A percentile compares a stretch with the other conserved stretches of the same genome.
phyloP scores from a whole-genome alignment of 2,329 filamentous ascomycete species.

The Metarhizium humberi region DNA sequence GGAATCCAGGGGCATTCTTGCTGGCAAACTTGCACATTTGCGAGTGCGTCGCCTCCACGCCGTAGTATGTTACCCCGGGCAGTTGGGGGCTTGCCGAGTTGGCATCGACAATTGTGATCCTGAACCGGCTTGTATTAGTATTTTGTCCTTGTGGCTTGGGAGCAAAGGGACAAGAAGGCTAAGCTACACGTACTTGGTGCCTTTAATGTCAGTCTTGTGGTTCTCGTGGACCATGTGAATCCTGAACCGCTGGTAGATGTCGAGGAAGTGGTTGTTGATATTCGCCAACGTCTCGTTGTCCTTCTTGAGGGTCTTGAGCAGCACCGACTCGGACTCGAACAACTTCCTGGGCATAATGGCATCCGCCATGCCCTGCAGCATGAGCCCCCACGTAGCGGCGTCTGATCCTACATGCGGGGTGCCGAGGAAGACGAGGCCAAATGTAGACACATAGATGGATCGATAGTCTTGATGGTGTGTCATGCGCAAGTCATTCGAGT shows the following conservation, averaged over 20 bases:
- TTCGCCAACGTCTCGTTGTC: slow-evolving; percentile 67
- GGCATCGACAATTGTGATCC: slow-evolving; percentile 57
- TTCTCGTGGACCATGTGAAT: slow-evolving; percentile 73
- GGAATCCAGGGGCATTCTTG: slow-evolving; percentile 55
- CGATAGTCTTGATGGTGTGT: slow-evolving; percentile 54
- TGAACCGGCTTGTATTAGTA: slow-evolving; percentile 8
- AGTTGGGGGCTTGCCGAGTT: slow-evolving; percentile 60
- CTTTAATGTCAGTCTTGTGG: slow-evolving; percentile 59
- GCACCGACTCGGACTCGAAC: slow-evolving; percentile 56
- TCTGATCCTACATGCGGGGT: slow-evolving; percentile 67
- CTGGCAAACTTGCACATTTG: slow-evolving; percentile 65
- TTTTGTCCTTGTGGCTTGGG: background rate
- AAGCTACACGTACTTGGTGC: slow-evolving; percentile 36
- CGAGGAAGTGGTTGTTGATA: slow-evolving; percentile 64
- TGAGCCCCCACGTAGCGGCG: slow-evolving; percentile 56
- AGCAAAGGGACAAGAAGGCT: background rate
- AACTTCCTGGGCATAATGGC: slow-evolving; percentile 56
- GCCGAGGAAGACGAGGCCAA: slow-evolving; percentile 66
- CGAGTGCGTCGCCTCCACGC: slow-evolving; percentile 65
- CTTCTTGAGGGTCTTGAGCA: slow-evolving; percentile 61
- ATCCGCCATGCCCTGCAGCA: slow-evolving; percentile 59
- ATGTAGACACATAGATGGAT: slow-evolving; percentile 65
- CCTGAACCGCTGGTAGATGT: slow-evolving; percentile 60
- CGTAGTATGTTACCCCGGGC: slow-evolving; percentile 61
- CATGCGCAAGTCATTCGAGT: slow-evolving; percentile 52